These are phyloP conservation scores for Trichomonas tenax DNA, from an alignment of 208 protist genomes.

Conservation along the genomic window DNA sequence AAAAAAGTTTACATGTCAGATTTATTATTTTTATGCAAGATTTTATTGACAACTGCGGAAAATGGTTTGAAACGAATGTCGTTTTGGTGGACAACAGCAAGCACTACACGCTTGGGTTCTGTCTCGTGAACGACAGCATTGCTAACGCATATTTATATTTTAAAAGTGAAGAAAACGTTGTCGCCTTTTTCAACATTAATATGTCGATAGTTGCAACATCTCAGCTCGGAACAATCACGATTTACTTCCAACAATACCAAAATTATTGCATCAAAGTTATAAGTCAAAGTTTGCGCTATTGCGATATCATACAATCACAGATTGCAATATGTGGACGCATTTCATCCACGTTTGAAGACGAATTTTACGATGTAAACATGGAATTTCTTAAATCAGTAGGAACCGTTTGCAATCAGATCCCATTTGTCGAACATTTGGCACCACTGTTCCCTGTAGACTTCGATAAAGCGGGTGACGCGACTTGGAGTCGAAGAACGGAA, in stretches of 20 bases:
- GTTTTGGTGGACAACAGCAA: neutral
- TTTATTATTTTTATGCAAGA: neutral
- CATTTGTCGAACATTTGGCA: neutral
- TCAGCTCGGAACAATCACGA: neutral
- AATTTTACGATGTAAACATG: neutral
- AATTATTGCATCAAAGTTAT: neutral
- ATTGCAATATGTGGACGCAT: neutral
- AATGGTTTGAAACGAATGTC: neutral
- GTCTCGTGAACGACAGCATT: neutral
- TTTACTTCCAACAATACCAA: neutral
- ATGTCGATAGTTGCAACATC: neutral
- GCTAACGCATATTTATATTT: neutral
- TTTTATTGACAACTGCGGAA: neutral
- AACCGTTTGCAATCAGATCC: neutral
- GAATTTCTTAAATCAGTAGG: neutral
- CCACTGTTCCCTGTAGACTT: neutral
- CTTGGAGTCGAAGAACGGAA: neutral
- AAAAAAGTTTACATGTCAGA: too few species aligned
- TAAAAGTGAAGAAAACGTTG: neutral
- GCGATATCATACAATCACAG: neutral
- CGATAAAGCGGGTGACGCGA: neutral
- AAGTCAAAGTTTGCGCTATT: neutral
- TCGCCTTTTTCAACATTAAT: neutral
- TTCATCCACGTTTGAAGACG: neutral
- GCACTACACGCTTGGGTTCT: neutral